Evolutionary conservation across 2,329 filamentous ascomycete species (phyloP).

Genomic region (Nemania sp.): DNA sequence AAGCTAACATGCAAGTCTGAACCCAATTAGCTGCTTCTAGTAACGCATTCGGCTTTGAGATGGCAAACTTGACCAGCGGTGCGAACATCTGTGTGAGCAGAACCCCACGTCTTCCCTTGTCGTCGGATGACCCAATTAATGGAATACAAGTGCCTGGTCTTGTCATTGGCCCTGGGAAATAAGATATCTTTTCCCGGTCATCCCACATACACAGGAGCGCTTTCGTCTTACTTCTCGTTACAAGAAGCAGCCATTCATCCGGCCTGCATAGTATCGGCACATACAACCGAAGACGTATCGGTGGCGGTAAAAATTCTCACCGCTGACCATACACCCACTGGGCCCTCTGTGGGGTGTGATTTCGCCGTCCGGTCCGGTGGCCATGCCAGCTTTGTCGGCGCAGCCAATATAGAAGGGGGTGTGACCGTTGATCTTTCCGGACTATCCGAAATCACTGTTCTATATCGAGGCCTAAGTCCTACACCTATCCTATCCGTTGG

Average conservation of each 20-base stretch:
- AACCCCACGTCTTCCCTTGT: neutral
- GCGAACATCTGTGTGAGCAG: neutral
- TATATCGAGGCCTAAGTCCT: neutral
- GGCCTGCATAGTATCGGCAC: neutral
- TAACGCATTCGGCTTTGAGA: neutral
- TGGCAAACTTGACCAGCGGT: neutral
- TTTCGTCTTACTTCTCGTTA: neutral
- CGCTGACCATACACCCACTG: neutral
- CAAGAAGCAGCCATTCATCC: neutral
- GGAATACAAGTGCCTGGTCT: neutral
- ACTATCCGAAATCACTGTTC: neutral
- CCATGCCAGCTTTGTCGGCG: neutral
- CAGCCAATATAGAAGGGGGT: neutral
- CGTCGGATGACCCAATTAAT: neutral
- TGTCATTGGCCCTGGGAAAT: neutral
- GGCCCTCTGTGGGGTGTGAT: neutral
- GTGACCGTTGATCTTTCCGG: neutral
- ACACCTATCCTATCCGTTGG: neutral
- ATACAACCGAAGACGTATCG: neutral
- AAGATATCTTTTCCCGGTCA: neutral
- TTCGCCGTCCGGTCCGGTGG: constrained; percentile 2
- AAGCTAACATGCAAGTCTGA: too few relatives aligned
- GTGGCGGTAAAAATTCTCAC: neutral
- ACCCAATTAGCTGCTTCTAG: too few relatives aligned
- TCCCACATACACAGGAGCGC: neutral